Conservation (phyloP, 108 stramenopile genomes). For the Licmophora abbreviata region DNA sequence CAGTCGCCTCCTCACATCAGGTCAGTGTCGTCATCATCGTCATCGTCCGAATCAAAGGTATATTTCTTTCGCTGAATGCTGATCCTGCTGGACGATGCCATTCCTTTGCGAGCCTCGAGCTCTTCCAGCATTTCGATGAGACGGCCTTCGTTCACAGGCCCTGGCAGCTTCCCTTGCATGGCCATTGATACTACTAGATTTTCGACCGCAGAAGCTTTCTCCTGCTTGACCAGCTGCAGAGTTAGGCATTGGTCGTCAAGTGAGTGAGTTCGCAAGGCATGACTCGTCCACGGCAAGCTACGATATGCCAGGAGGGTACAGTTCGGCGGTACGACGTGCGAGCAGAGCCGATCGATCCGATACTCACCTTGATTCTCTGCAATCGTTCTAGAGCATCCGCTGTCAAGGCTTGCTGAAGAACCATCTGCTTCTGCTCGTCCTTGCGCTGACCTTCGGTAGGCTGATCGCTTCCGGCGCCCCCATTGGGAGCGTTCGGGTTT, state of each 20-base stretch:
- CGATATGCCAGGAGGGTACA: neutral
- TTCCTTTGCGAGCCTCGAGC: conserved; percentile 28
- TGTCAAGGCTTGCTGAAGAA: conserved; percentile 74
- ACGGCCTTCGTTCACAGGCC: conserved; percentile 65
- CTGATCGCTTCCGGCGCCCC: conserved; percentile 3
- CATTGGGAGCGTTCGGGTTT: too few species aligned
- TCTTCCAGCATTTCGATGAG: conserved; percentile 85
- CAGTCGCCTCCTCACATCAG: neutral
- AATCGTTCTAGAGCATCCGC: conserved; percentile 73
- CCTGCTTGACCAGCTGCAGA: conserved; percentile 49
- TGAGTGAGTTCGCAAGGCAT: neutral
- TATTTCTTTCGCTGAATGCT: conserved; percentile 82
- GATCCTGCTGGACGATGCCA: conserved; percentile 34
- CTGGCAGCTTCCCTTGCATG: conserved; percentile 67
- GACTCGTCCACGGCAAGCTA: neutral
- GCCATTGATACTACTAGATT: conserved; percentile 68
- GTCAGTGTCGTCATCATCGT: conserved; percentile 79
- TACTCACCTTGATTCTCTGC: conserved; percentile 52
- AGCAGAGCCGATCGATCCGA: neutral
- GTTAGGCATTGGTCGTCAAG: too few species aligned
- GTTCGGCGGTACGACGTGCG: too few species aligned
- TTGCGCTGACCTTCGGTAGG: neutral
- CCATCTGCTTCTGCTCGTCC: conserved; percentile 58
- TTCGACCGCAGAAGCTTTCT: conserved; percentile 52
- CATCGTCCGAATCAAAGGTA: conserved; percentile 84